A percentile compares a stretch with the other conserved stretches of the same genome.
These are phyloP conservation scores for Nemophila menziesii DNA, from an alignment of 257 asterid species.

Conservation along the genomic window DNA sequence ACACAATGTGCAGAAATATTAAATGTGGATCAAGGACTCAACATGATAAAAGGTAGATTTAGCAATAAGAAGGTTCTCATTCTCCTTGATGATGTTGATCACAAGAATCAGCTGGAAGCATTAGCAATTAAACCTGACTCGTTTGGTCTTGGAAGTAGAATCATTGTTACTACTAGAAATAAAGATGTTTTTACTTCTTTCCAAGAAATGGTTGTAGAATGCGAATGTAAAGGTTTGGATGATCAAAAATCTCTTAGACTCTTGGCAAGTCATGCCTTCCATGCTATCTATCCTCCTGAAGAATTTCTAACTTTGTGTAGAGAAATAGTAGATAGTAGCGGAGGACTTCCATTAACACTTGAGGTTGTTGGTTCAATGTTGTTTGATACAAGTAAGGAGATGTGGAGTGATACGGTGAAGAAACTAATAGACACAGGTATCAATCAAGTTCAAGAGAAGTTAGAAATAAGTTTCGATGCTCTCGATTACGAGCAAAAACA, in stretches of 20 bases:
- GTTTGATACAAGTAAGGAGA: neutral
- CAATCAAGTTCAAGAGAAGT: constrained; percentile 8
- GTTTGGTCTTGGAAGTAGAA: neutral
- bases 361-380: neutral
- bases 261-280: neutral
- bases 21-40: neutral
- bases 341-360: neutral
- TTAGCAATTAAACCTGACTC: neutral
- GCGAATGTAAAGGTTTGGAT: neutral
- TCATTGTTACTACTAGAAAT: neutral
- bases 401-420: neutral
- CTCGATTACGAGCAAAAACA: constrained; percentile 6
- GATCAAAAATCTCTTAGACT: neutral
- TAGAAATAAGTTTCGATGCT: constrained; percentile 11
- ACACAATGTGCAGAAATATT: neutral
- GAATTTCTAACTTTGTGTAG: too few species aligned
- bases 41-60: neutral
- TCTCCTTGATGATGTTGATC: neutral
- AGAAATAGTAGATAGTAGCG: neutral
- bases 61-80: neutral
- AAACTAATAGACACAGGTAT: neutral
- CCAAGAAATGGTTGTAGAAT: neutral
- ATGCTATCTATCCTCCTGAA: neutral
- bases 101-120: neutral
- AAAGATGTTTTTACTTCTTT: too few species aligned